Percentiles rank a stretch among this genome's conserved stretches.
These are phyloP conservation scores for Geotrichum phurueaensis DNA, from an alignment of 1,139 yeast species.

Conservation along the genomic window DNA sequence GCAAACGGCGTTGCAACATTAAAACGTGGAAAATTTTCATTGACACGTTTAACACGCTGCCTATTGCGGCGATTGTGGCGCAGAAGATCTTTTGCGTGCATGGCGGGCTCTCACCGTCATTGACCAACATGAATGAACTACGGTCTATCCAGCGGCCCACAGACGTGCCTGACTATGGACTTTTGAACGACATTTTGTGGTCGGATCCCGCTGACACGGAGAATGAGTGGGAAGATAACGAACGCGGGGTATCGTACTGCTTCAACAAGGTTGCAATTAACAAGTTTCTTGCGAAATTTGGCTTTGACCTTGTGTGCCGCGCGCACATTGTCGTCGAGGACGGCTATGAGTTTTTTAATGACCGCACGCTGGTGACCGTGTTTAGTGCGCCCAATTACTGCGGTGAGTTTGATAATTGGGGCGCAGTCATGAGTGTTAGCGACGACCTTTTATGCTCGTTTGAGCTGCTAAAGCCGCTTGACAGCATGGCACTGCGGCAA, in stretches of 20 bases:
- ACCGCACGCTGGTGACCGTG: conserved; percentile 86
- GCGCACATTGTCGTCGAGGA: conserved; percentile 99
- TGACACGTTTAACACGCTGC: conserved; percentile 90
- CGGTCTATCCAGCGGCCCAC: conserved; percentile 89
- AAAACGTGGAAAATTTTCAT: conserved; percentile 91
- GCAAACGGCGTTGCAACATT: conserved; percentile 86
- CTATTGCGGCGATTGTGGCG: conserved; percentile 93
- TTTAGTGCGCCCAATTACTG: conserved; percentile 96
- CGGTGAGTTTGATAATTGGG: conserved; percentile 98
- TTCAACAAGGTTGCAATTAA: conserved; percentile 89
- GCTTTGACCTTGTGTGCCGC: conserved; percentile 89
- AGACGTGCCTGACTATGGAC: conserved; percentile 94
- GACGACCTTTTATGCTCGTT: conserved; percentile 89
- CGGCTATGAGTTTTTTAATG: conserved; percentile 95
- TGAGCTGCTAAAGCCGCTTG: conserved; percentile 89
- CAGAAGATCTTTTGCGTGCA: conserved; percentile 96
- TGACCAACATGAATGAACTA: conserved; percentile 86
- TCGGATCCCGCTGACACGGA: conserved; percentile 93
- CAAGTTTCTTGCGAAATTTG: conserved; percentile 79
- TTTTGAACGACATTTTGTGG: conserved; percentile 88
- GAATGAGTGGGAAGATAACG: conserved; percentile 98
- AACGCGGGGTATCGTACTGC: conserved; percentile 92
- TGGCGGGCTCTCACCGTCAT: conserved; percentile 91
- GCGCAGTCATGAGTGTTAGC: conserved; percentile 95
- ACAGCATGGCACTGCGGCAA: conserved; percentile 85